Conservation (phyloP, 768 basidiomycete species). For the Amanita pseudoporphyria region DNA sequence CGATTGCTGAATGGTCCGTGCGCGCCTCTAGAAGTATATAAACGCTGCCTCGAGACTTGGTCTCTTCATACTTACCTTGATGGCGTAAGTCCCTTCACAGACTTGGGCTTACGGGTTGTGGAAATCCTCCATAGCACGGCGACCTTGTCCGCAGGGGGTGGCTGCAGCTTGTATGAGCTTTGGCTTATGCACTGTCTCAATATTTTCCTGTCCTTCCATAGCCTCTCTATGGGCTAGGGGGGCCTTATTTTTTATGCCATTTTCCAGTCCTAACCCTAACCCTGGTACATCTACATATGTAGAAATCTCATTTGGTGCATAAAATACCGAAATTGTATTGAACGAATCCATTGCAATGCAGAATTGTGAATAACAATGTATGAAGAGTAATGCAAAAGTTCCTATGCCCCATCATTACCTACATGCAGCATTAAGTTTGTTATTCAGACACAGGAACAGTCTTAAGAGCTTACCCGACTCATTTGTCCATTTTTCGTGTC, state of each 20-base stretch:
- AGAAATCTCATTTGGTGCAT: background rate
- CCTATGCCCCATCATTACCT: conserved; percentile 24
- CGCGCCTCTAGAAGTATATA: conserved; percentile 17
- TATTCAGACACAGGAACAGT: conserved; percentile 1
- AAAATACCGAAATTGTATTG: background rate
- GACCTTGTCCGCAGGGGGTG: conserved; percentile 45
- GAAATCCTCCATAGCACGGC: conserved; percentile 43
- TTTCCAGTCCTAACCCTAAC: conserved; percentile 26
- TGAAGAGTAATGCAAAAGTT: background rate
- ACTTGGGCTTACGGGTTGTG: conserved; percentile 31
- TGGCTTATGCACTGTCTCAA: conserved; percentile 72
- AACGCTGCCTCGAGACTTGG: background rate
- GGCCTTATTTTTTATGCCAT: conserved; percentile 29
- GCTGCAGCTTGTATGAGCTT: conserved; percentile 54
- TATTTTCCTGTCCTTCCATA: conserved; percentile 68
- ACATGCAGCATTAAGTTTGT: background rate
- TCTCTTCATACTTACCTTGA: conserved; percentile 38
- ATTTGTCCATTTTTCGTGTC: conserved; percentile 76
- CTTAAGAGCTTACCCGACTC: conserved; percentile 57
- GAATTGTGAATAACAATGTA: background rate
- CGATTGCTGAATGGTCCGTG: conserved; percentile 10
- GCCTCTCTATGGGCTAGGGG: conserved; percentile 50
- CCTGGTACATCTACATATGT: conserved; percentile 17
- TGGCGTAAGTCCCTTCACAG: conserved; percentile 34
- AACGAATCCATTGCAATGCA: background rate